Conservation (phyloP, 495 filamentous ascomycete genomes). For the Wilcoxina mikolae region DNA sequence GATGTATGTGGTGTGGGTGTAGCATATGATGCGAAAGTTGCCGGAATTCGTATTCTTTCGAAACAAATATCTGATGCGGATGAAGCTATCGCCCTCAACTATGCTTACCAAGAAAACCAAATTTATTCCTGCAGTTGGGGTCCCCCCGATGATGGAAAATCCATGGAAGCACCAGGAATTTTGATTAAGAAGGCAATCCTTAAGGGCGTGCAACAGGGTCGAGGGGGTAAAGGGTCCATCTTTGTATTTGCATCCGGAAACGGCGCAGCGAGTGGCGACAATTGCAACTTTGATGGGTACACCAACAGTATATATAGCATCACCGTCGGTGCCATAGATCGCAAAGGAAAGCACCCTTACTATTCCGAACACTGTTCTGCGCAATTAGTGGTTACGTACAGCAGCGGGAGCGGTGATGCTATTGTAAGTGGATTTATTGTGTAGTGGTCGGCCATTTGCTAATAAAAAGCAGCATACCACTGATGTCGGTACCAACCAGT, state of each 20-base stretch:
- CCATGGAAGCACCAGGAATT: conserved; percentile 86
- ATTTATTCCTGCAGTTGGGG: conserved; percentile 99
- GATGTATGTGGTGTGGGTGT: conserved; percentile 91
- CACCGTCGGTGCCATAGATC: conserved; percentile 84
- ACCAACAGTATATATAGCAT: conserved; percentile 99
- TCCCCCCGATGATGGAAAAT: conserved; percentile 76
- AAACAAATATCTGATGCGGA: conserved; percentile 82
- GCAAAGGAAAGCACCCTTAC: conserved; percentile 68
- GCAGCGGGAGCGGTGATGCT: conserved; percentile 70
- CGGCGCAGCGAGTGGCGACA: conserved; percentile 72
- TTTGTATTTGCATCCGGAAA: conserved; percentile 97
- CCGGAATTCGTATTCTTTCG: conserved; percentile 67
- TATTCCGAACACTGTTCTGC: conserved; percentile 96
- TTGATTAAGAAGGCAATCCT: conserved; percentile 82
- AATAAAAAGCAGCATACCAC: conserved; percentile 53
- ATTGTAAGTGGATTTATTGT: conserved; percentile 40
- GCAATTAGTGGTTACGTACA: conserved; percentile 88
- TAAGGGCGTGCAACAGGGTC: conserved; percentile 79
- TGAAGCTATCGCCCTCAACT: conserved; percentile 84
- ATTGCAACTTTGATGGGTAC: conserved; percentile 99
- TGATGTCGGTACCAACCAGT: conserved; percentile 72
- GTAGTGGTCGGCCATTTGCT: background rate
- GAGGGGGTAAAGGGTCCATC: conserved; percentile 69
- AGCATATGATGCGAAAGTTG: conserved; percentile 78
- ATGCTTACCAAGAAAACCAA: conserved; percentile 75